phyloP scores from a whole-genome alignment of 345 rosid genomes.

The Aethionema arabicum region DNA sequence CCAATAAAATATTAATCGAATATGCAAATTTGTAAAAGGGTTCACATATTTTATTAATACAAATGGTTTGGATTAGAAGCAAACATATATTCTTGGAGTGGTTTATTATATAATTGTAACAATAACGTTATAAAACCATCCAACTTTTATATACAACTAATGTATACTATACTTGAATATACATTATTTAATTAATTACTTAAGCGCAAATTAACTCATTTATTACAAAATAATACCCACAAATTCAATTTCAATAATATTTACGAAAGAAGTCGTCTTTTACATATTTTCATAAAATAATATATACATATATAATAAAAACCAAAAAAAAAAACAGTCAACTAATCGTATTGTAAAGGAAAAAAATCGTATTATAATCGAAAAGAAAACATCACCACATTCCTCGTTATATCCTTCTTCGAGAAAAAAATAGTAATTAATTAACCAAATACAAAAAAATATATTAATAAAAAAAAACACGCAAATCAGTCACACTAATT shows the following conservation, averaged over 20 bases:
- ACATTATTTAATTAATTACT: too few species aligned
- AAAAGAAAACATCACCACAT: conserved; percentile 32
- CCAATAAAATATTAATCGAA: too few species aligned
- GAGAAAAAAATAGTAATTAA: conserved; percentile 3
- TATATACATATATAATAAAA: not conserved
- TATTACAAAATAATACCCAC: too few species aligned
- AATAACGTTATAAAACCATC: too few species aligned
- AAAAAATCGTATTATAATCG: conserved; percentile 12
- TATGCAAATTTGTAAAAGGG: too few species aligned
- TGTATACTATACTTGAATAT: not conserved
- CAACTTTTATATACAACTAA: too few species aligned
- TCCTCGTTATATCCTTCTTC: conserved; percentile 31
- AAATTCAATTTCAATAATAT: too few species aligned
- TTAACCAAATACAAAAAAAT: conserved; percentile 5
- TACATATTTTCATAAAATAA: not conserved
- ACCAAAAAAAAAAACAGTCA: conserved; percentile 5
- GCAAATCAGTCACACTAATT: not conserved
- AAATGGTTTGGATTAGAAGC: too few species aligned
- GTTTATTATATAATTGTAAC: not conserved
- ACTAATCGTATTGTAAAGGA: conserved; percentile 16
- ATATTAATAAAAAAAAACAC: not conserved
- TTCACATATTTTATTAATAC: too few species aligned
- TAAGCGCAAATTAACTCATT: too few species aligned
- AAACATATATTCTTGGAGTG: not conserved
- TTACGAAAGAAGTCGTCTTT: not conserved